A percentile compares a stretch with the other conserved stretches of the same genome.
These are phyloP conservation scores for Aristolochia fimbriata DNA, from an alignment of 164 flowering plant species.

Conservation along the genomic window DNA sequence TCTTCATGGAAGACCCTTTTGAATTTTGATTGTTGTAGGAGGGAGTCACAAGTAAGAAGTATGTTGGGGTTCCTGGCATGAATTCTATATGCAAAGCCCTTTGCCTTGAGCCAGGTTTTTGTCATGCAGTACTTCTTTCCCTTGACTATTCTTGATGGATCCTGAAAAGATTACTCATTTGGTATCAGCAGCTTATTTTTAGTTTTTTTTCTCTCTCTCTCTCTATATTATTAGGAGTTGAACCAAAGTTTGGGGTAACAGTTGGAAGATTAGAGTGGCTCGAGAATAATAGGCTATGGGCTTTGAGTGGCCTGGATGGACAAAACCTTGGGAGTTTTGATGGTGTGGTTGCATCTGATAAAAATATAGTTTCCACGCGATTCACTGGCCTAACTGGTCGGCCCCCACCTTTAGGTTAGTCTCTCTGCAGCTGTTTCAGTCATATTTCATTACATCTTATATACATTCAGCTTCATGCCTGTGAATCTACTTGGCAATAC, in stretches of 20 bases:
- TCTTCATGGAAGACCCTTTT: not conserved
- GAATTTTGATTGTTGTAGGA: slow-evolving; percentile 16
- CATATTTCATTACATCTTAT: not conserved
- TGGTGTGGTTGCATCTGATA: slow-evolving; percentile 74
- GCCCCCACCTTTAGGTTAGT: slow-evolving; percentile 59
- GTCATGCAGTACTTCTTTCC: not conserved
- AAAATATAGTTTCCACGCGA: slow-evolving; percentile 46
- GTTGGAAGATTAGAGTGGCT: slow-evolving; percentile 68
- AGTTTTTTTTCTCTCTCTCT: too few species aligned
- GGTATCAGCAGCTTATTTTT: too few species aligned
- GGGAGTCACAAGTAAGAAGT: slow-evolving; percentile 49
- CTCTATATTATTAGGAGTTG: slow-evolving; percentile 37
- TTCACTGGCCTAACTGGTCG: slow-evolving; percentile 38
- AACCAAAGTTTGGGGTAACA: slow-evolving; percentile 47
- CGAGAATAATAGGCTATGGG: slow-evolving; percentile 42
- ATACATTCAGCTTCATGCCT: not conserved
- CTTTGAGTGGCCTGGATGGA: slow-evolving; percentile 51
- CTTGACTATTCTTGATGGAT: too few species aligned
- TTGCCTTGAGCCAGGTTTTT: slow-evolving; percentile 52
- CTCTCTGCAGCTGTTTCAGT: not conserved
- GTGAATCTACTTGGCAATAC: not conserved
- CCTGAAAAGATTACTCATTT: too few species aligned
- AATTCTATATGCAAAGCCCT: slow-evolving; percentile 69
- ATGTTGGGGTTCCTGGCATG: slow-evolving; percentile 85
- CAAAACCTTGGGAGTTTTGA: slow-evolving; percentile 49